These are phyloP conservation scores for Trichomonascaceae sp. DNA, from an alignment of 1,139 yeast species.

Conservation along the genomic window DNA sequence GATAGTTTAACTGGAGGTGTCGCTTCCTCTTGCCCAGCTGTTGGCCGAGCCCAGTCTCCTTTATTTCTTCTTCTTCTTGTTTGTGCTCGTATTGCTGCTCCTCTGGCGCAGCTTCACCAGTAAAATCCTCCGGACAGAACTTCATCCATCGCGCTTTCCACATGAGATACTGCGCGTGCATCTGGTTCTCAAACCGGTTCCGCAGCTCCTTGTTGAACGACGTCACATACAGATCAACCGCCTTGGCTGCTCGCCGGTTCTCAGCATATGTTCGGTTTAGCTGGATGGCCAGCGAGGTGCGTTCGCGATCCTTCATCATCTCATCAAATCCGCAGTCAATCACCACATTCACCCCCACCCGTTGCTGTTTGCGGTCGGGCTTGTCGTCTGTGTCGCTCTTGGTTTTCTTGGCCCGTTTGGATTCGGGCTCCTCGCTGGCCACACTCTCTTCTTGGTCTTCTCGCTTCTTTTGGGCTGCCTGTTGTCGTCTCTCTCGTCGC, in stretches of 20 bases:
- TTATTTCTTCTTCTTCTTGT: constrained; percentile 23
- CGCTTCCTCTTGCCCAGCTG: too few relatives aligned
- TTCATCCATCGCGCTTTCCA: constrained; percentile 48
- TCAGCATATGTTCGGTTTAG: constrained; percentile 72
- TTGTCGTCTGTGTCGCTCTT: too few relatives aligned
- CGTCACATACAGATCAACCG: constrained; percentile 48
- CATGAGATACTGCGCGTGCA: constrained; percentile 39
- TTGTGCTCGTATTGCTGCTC: constrained; percentile 5
- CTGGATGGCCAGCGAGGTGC: constrained; percentile 66
- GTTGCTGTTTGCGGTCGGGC: constrained; percentile 6
- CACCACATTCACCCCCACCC: constrained; percentile 29
- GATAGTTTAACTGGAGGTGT: too few relatives aligned
- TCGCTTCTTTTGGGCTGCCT: constrained; percentile 22
- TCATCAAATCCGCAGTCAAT: constrained; percentile 89
- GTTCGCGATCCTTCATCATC: constrained; percentile 67
- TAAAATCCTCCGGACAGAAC: constrained; percentile 33
- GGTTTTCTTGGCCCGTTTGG: constrained; percentile 3
- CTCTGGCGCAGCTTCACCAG: constrained; percentile 2
- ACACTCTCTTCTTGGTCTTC: constrained; percentile 6
- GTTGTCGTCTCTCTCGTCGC: constrained; percentile 23
- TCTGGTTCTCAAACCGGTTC: constrained; percentile 51
- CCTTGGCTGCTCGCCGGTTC: constrained; percentile 47
- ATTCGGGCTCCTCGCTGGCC: constrained; percentile 1
- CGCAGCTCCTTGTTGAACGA: constrained; percentile 56
- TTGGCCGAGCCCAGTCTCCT: too few relatives aligned